Evolutionary conservation across 495 filamentous ascomycete genomes (phyloP).

Genomic region (Xylaria longipes): DNA sequence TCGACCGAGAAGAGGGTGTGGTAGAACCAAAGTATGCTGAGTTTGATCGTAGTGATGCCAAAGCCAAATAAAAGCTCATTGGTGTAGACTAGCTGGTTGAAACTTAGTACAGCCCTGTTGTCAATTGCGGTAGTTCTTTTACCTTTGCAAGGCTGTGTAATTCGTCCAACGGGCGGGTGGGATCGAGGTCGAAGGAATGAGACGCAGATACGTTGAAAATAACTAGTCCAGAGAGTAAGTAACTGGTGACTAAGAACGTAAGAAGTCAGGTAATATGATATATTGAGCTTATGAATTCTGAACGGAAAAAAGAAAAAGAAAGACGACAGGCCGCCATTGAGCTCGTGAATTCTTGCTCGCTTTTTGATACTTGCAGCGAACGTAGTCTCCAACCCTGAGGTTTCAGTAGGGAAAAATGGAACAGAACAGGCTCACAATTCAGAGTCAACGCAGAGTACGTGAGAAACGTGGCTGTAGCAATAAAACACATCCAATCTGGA

Average conservation of each 20-base stretch:
- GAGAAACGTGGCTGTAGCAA: not conserved
- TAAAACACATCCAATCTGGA: conserved; percentile 13
- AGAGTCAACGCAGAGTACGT: not conserved
- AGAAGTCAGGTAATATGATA: not conserved
- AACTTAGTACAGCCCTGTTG: not conserved
- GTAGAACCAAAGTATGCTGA: conserved; percentile 26
- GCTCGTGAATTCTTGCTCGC: not conserved
- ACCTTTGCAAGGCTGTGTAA: conserved; percentile 6
- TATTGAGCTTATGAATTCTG: not conserved
- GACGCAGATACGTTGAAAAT: conserved; percentile 16
- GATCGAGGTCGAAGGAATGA: conserved; percentile 8
- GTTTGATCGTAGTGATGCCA: conserved; percentile 12
- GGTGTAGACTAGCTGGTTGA: not conserved
- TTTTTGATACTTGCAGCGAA: not conserved
- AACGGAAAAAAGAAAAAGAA: not conserved
- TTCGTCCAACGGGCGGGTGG: not conserved
- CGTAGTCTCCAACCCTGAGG: not conserved
- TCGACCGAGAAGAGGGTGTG: conserved; percentile 3
- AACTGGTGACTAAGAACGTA: not conserved
- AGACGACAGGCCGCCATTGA: not conserved
- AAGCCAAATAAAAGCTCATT: conserved; percentile 6
- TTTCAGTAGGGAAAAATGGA: not conserved
- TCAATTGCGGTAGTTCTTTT: not conserved
- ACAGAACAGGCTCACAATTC: not conserved
- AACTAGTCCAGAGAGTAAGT: not conserved